Conservation (phyloP, 2,329 filamentous ascomycete genomes). For the Zopfia rhizophila region DNA sequence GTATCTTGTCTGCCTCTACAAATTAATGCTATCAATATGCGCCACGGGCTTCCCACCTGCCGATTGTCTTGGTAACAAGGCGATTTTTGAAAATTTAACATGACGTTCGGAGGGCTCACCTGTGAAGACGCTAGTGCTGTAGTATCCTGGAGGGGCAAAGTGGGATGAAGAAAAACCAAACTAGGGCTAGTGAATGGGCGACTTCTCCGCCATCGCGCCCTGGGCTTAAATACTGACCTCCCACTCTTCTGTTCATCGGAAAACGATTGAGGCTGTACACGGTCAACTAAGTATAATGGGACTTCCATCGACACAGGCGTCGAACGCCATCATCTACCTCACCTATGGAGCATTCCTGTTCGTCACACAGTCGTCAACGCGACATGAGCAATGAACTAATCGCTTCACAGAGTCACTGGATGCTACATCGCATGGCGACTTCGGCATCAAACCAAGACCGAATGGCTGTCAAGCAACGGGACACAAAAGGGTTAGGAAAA, state of each 20-base stretch:
- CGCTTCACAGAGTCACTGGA: conserved; percentile 68
- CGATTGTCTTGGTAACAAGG: too few relatives aligned
- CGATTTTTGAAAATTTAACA: conserved; percentile 2
- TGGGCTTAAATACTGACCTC: conserved; percentile 11
- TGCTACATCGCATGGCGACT: conserved; percentile 66
- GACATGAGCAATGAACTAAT: conserved; percentile 21
- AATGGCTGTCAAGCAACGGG: conserved; percentile 80
- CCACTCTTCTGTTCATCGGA: conserved; percentile 6
- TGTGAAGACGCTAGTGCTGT: conserved; percentile 9
- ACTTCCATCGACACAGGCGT: conserved; percentile 77
- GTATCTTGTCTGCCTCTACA: too few relatives aligned
- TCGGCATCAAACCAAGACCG: conserved; percentile 71
- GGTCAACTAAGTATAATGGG: conserved; percentile 72
- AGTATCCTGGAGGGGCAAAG: conserved; percentile 7
- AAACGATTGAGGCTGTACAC: not conserved
- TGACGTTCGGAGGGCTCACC: not conserved
- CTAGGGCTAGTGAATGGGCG: too few relatives aligned
- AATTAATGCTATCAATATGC: too few relatives aligned
- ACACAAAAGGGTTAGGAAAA: conserved; percentile 80
- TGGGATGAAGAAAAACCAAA: conserved; percentile 14
- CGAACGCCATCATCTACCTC: conserved; percentile 84
- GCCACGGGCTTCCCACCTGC: too few relatives aligned
- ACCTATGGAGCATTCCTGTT: conserved; percentile 83
- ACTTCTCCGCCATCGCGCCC: conserved; percentile 1
- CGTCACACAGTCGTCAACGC: conserved; percentile 38